Evolutionary conservation across 2,329 filamentous ascomycete species (phyloP).

Genomic region (Lachnellula willkommii): DNA sequence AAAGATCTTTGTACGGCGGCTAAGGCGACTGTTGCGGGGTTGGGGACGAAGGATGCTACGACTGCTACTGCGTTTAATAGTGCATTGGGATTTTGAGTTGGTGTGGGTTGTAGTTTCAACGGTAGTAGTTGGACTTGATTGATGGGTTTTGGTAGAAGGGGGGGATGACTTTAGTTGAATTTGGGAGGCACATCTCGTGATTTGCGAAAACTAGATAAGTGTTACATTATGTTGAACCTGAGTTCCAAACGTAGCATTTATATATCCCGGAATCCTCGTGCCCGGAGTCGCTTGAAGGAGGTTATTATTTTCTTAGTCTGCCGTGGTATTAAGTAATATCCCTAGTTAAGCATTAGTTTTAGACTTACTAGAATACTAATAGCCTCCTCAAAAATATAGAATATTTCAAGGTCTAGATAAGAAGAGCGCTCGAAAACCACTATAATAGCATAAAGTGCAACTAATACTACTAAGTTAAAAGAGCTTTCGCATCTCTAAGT

Average conservation of each 20-base stretch:
- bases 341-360: no score
- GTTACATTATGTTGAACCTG: no score
- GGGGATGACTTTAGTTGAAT: no score
- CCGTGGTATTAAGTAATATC: neutral
- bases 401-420: constrained; percentile 7
- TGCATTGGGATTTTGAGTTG: constrained; percentile 25
- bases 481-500: constrained; percentile 11
- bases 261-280: constrained; percentile 1
- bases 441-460: constrained; percentile 9
- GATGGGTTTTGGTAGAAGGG: no score
- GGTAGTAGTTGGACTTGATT: no score
- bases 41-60: constrained; percentile 43
- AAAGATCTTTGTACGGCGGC: constrained; percentile 47
- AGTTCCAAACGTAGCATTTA: no score
- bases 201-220: no score
- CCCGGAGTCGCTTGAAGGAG: constrained; percentile 8
- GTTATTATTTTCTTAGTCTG: constrained; percentile 7
- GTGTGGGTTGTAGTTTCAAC: no score
- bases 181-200: no score
- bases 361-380: constrained; percentile 10
- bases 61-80: constrained; percentile 40
- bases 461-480: constrained; percentile 9
- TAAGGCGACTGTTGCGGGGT: constrained; percentile 45
- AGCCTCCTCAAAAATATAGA: constrained; percentile 10
- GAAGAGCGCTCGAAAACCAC: constrained; percentile 10